Evolutionary conservation across 768 basidiomycete genomes (phyloP).

Genomic region (Mycena latifolia): DNA sequence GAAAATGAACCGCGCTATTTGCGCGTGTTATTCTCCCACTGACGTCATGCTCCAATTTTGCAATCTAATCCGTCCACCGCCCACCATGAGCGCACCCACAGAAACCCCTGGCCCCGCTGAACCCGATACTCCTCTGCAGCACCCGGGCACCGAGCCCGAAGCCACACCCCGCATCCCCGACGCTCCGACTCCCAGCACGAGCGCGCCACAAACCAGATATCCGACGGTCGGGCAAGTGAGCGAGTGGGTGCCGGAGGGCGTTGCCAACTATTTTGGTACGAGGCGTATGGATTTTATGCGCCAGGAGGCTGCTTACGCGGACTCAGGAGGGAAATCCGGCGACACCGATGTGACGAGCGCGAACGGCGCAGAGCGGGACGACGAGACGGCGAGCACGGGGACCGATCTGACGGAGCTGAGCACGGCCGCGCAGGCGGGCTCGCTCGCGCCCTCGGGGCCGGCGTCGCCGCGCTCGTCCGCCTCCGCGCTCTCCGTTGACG

Average conservation of each 20-base stretch:
- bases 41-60: slow-evolving; percentile 6
- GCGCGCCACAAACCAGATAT: background rate
- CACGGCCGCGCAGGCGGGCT: slow-evolving; percentile 19
- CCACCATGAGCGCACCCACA: slow-evolving; percentile 8
- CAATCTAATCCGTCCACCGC: background rate
- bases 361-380: slow-evolving; percentile 13
- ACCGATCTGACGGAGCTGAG: slow-evolving; percentile 23
- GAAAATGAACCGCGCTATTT: background rate
- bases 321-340: background rate
- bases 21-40: background rate
- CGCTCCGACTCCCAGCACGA: background rate
- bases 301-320: background rate
- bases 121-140: background rate
- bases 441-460: background rate
- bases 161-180: background rate
- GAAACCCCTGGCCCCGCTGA: background rate
- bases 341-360: background rate
- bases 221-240: background rate
- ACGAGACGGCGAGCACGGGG: slow-evolving; percentile 22
- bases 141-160: too few relatives aligned
- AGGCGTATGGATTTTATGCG: background rate
- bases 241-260: background rate
- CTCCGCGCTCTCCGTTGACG: background rate
- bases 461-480: slow-evolving; percentile 1
- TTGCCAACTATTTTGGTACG: background rate